Percentiles rank a stretch among this genome's conserved stretches.
phyloP scores from a whole-genome alignment of 306 rosid species.

The Vigna nakashimae region DNA sequence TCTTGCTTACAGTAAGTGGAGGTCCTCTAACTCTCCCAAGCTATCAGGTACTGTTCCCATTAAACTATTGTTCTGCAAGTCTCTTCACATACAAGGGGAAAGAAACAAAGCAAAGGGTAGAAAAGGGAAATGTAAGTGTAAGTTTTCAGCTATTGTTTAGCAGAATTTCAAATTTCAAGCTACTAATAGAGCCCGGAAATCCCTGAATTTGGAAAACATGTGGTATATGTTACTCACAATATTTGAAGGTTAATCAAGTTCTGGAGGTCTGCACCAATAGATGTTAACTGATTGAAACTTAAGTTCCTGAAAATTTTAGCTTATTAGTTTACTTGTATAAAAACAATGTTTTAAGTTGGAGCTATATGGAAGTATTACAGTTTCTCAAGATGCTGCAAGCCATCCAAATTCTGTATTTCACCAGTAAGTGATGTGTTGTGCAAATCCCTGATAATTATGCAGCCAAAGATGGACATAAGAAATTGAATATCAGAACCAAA shows the following conservation, averaged over 20 bases:
- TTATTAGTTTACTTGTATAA: conserved; percentile 11
- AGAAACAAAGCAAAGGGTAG: not conserved
- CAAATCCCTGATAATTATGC: conserved; percentile 71
- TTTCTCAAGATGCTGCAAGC: conserved; percentile 80
- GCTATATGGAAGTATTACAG: conserved; percentile 59
- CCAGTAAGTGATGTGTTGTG: conserved; percentile 88
- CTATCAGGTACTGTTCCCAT: conserved; percentile 79
- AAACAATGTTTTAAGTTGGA: conserved; percentile 19
- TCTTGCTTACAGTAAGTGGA: conserved; percentile 77
- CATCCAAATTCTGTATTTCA: conserved; percentile 76
- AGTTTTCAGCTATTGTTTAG: not conserved
- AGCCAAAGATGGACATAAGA: conserved; percentile 9
- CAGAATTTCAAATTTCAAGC: not conserved
- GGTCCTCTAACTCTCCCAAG: conserved; percentile 85
- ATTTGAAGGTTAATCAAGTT: conserved; percentile 75
- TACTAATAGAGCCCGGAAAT: not conserved
- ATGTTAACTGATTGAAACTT: conserved; percentile 79
- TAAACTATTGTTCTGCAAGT: conserved; percentile 80
- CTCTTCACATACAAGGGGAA: conserved; percentile 53
- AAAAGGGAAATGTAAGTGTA: conserved; percentile 22
- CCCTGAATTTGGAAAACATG: conserved; percentile 9
- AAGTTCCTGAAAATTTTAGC: conserved; percentile 74
- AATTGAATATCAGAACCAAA: not conserved
- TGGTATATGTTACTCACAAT: conserved; percentile 60
- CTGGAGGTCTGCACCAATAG: conserved; percentile 75